A percentile compares a stretch with the other conserved stretches of the same genome.
These are phyloP conservation scores for Takashimella koratensis DNA, from an alignment of 1,284 basidiomycete genomes.

Conservation along the genomic window DNA sequence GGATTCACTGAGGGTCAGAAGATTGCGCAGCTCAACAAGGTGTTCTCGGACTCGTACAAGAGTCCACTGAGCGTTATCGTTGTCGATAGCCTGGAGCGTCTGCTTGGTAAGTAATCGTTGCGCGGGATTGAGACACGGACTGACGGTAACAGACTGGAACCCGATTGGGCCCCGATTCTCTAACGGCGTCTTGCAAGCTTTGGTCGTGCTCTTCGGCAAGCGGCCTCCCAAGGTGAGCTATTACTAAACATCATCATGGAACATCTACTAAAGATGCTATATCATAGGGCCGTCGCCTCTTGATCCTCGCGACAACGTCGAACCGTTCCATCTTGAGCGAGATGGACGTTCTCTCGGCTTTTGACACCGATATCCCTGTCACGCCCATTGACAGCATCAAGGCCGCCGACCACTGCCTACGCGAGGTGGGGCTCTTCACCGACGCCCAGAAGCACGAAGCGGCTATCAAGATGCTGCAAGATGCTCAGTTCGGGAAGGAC, in stretches of 20 bases:
- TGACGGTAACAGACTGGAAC: constrained; percentile 72
- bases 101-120: constrained; percentile 62
- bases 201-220: constrained; percentile 83
- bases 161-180: constrained; percentile 96
- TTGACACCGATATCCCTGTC: constrained; percentile 84
- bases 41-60: constrained; percentile 96
- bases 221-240: constrained; percentile 85
- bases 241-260: no score
- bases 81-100: constrained; percentile 88
- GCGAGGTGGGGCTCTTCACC: constrained; percentile 78
- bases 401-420: constrained; percentile 71
- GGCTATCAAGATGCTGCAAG: constrained; percentile 57
- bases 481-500: constrained; percentile 67
- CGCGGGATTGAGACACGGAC: background rate
- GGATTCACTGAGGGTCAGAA: constrained; percentile 89
- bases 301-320: constrained; percentile 90
- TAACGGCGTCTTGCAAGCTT: constrained; percentile 85
- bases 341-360: constrained; percentile 81
- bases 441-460: constrained; percentile 63
- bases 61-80: constrained; percentile 94
- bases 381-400: constrained; percentile 72
- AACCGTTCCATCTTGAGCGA: constrained; percentile 82
- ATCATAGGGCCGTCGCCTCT: constrained; percentile 81
- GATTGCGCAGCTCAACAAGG: constrained; percentile 85
- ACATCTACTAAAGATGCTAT: no score